These are phyloP conservation scores for Leccinum incarnatum DNA, from an alignment of 768 basidiomycete genomes.

Conservation along the genomic window DNA sequence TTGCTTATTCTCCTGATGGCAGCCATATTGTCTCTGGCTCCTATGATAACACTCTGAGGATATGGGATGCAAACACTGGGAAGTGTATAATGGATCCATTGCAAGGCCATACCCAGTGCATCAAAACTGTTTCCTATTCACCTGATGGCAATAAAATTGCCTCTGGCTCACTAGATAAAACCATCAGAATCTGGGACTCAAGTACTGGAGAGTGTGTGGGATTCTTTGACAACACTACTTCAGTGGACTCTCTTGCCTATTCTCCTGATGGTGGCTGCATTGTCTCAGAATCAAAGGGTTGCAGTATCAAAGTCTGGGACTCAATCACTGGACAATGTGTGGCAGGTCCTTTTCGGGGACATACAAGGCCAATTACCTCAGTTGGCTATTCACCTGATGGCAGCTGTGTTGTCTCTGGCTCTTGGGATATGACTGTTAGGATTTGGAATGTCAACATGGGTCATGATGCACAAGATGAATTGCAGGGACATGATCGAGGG, in stretches of 20 bases:
- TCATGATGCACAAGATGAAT: neutral
- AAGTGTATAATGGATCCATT: slow-evolving; percentile 9
- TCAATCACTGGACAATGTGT: slow-evolving; percentile 10
- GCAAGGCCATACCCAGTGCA: neutral
- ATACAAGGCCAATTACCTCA: slow-evolving; percentile 10
- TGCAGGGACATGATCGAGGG: neutral
- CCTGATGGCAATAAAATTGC: slow-evolving; percentile 20
- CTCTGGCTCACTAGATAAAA: slow-evolving; percentile 14
- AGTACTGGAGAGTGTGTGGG: slow-evolving; percentile 2
- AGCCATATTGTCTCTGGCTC: slow-evolving; percentile 13
- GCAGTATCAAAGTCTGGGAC: slow-evolving; percentile 22
- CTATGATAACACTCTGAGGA: neutral
- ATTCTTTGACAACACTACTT: too few species aligned
- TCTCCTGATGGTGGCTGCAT: slow-evolving; percentile 25
- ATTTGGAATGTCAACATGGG: slow-evolving; percentile 15
- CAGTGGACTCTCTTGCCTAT: slow-evolving; percentile 18
- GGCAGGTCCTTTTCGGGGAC: slow-evolving; percentile 16
- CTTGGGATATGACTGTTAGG: slow-evolving; percentile 14
- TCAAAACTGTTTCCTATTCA: slow-evolving; percentile 20
- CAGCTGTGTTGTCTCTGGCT: slow-evolving; percentile 12
- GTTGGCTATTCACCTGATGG: slow-evolving; percentile 20
- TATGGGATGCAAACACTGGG: slow-evolving; percentile 17
- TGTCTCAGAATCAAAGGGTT: slow-evolving; percentile 24
- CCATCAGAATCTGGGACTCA: slow-evolving; percentile 23
- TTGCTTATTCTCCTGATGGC: slow-evolving; percentile 18